Evolutionary conservation across 2,329 filamentous ascomycete genomes (phyloP), one percentile per base, ranked within the genome.

Genomic region (Ceratocystis huliohia): DNA sequence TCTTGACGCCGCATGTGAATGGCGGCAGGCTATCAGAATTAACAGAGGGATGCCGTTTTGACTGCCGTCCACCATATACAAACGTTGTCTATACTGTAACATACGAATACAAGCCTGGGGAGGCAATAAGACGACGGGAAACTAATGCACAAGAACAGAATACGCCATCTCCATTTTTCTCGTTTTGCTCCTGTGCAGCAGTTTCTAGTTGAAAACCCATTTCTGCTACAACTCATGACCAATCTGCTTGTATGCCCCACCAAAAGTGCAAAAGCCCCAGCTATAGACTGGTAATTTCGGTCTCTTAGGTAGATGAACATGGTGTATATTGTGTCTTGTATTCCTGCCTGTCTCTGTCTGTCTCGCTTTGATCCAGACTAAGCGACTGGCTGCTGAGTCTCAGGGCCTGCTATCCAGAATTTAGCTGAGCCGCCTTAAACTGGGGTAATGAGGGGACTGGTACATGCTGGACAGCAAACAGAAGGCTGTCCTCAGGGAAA

Each of bases 361-460:
- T 57, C 53, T 57, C 15, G 53, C 53, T 30, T 57, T 50, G 46
- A 30, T 57, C 53, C 17, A 28, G 28, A 25, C 53, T 30, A 57
- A 30, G 53, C 53, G 53, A 57, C 30, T n/a, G 28, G 28, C 25
- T 57, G 53, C 53, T 57, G 53, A 57, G 13, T 57, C 20, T 56
- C 50, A 25, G 22, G 22, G 50, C 22, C 13, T 28, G 22, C 5
- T 25, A 17, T 28, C 8, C 22, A 56, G 28, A 15, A 13, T 57
- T 33, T 3, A 7, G 28, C 22, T 57, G 3, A 25, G 50, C 50
- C 25, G 50, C 50, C 25, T 5, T 57, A 22, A 28, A 15, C 53
- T 57, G 53, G n/a, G 50, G 20, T 41, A 41, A 41, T 3, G 37
- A 10, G 37, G 33, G 33, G 33, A 37, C 33, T 37, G 33, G 7